Evolutionary conservation across 2,329 filamentous ascomycete genomes (phyloP), one percentile per base, ranked within the genome.

Genomic region (Colletotrichum musae): DNA sequence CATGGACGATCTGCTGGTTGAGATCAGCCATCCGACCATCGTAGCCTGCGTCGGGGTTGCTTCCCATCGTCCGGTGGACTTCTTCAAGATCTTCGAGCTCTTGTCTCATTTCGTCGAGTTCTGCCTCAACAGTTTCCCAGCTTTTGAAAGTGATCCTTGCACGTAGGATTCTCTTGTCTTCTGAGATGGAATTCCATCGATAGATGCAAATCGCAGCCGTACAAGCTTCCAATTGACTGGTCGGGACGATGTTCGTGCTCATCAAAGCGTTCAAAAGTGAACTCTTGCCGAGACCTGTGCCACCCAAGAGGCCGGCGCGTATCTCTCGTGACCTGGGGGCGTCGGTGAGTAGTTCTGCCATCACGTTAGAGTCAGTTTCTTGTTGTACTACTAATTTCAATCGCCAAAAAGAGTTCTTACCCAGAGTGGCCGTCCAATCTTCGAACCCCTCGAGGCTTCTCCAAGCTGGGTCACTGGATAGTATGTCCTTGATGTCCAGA

Each of bases 181-280:
- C 28, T 3, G 12, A 5, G 5, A 54, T 52, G 1, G n/a, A 3
- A 12, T 67, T 70, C 39, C 64, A 70, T 0, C 28, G 26, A 32
- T 70, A 74, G 5, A 73, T 64, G n/a, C 70, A 73, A 3, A 72
- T 62, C 0, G 73, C 61, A 0, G 73, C 72, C 0, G 73, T 74
- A 45, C 72, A 74, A 0, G 73, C 73, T 2, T 72, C 73, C 2
- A 24, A 54, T 6, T 72, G 64, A 28, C 64, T 73, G 10, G 68
- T 64, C 0, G 71, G 73, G 1, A 63, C 64, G 12, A 74, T 52
- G 7, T n/a, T n/a, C n/a, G n/a, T n/a, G n/a, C 52, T 65, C 0
- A 74, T 41, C 2, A 74, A 48, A 2, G 68, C 63, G 10, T 73
- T 74, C 13, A 73, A 61, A 1, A 72, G 53, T 2, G 62, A 67